A percentile compares a stretch with the other conserved stretches of the same genome.
Conservation (phyloP, 192 early-diverging fungal genomes). For the Coemansia sp. region DNA sequence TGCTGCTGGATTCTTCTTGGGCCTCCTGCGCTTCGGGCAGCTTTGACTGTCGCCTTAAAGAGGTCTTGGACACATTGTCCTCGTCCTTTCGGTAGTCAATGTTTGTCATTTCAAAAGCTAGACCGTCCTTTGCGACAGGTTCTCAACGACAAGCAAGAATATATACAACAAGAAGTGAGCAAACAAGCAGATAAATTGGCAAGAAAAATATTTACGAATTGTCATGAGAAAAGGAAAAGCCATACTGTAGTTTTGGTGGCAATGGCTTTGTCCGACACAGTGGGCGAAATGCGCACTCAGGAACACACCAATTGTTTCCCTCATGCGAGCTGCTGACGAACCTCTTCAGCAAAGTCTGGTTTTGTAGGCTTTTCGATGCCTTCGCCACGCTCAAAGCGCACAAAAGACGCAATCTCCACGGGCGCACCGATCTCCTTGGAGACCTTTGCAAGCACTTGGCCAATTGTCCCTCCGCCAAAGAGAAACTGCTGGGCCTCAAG, state of each 20-base stretch:
- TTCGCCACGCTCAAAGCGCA: slow-evolving; percentile 81
- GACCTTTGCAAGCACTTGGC: slow-evolving; percentile 58
- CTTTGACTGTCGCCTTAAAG: neutral
- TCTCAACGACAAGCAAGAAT: neutral
- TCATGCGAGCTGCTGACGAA: slow-evolving; percentile 54
- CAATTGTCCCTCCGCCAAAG: slow-evolving; percentile 69
- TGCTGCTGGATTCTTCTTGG: neutral
- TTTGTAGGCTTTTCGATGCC: slow-evolving; percentile 73
- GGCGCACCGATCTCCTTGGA: slow-evolving; percentile 52
- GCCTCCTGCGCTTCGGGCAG: neutral
- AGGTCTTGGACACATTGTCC: neutral
- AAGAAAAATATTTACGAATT: neutral
- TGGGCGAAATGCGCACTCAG: no score
- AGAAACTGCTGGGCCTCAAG: slow-evolving; percentile 73
- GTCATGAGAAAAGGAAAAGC: neutral
- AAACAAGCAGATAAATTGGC: neutral
- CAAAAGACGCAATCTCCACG: slow-evolving; percentile 66
- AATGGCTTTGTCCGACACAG: no score
- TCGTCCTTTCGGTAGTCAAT: neutral
- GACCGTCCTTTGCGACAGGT: neutral
- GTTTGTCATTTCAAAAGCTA: neutral
- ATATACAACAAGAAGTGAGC: neutral
- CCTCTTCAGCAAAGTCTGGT: slow-evolving; percentile 80
- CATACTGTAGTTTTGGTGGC: neutral
- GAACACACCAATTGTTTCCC: neutral